Conservation (phyloP, 768 basidiomycete species). For the Naganishia randhawae region DNA sequence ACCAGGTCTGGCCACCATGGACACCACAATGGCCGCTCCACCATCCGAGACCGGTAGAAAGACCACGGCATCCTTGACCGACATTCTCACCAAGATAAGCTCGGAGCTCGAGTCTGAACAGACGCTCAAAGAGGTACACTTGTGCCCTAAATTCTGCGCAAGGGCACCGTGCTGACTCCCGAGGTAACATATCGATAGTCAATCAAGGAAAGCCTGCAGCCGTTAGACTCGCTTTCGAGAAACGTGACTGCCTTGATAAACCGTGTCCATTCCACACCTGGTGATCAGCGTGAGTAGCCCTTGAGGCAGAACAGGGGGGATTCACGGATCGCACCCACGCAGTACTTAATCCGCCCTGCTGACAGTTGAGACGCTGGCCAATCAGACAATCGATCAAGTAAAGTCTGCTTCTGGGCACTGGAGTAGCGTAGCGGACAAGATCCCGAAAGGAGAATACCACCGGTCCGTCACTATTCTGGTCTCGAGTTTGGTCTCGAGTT, state of each 20-base stretch:
- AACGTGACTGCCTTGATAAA: slow-evolving; percentile 29
- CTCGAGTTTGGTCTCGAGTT: no score
- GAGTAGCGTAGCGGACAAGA: slow-evolving; percentile 20
- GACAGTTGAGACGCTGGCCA: slow-evolving; percentile 22
- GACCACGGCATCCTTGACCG: slow-evolving; percentile 16
- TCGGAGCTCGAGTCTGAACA: slow-evolving; percentile 29
- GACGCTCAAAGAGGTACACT: slow-evolving; percentile 27
- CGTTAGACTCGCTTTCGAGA: slow-evolving; percentile 23
- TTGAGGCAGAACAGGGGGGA: not conserved
- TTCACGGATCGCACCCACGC: not conserved
- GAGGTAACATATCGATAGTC: not conserved
- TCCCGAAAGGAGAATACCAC: slow-evolving; percentile 28
- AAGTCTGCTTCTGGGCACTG: not conserved
- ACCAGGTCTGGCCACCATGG: slow-evolving; percentile 2
- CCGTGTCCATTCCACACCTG: slow-evolving; percentile 28
- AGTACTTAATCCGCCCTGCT: not conserved
- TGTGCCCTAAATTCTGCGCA: not conserved
- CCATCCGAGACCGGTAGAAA: not conserved
- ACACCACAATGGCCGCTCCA: slow-evolving; percentile 5
- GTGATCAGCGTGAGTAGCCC: slow-evolving; percentile 22
- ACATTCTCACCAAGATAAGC: slow-evolving; percentile 24
- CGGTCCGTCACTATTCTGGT: slow-evolving; percentile 8
- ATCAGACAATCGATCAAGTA: slow-evolving; percentile 26
- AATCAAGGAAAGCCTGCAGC: slow-evolving; percentile 29
- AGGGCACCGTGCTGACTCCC: not conserved